phyloP scores from a whole-genome alignment of 345 rosid genomes.

The Iberis pinnata region DNA sequence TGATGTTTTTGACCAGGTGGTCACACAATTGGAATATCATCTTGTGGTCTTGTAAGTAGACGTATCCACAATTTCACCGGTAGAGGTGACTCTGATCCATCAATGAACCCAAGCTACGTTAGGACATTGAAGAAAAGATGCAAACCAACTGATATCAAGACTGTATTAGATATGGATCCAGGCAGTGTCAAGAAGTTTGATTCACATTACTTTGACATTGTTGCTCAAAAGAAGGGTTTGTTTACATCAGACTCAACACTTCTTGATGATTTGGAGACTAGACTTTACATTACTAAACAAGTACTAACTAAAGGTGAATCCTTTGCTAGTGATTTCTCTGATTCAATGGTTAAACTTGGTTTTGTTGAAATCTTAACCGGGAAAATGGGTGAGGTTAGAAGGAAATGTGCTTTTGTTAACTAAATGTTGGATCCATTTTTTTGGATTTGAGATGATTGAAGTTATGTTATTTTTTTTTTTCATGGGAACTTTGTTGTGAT shows the following conservation, averaged over 20 bases:
- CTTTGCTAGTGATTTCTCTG: conserved; percentile 43
- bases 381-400: conserved; percentile 46
- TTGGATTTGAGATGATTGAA: neutral
- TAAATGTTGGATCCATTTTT: neutral
- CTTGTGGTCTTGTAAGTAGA: conserved; percentile 26
- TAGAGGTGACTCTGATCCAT: conserved; percentile 48
- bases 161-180: conserved; percentile 50
- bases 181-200: conserved; percentile 55
- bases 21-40: conserved; percentile 60
- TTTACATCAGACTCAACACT: conserved; percentile 64
- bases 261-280: conserved; percentile 39
- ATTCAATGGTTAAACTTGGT: conserved; percentile 60
- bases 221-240: conserved; percentile 44
- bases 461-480: neutral
- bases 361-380: conserved; percentile 39
- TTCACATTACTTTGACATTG: conserved; percentile 36
- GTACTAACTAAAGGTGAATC: conserved; percentile 23
- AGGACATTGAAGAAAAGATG: conserved; percentile 40
- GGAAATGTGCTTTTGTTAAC: conserved; percentile 33
- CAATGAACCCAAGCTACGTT: conserved; percentile 44
- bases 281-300: conserved; percentile 31
- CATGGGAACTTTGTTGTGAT: neutral
- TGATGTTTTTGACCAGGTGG: conserved; percentile 34
- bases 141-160: conserved; percentile 32
- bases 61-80: conserved; percentile 60